These are phyloP conservation scores for Epichloe brachyelytri DNA, from an alignment of 2,329 filamentous ascomycete genomes.

Conservation along the genomic window DNA sequence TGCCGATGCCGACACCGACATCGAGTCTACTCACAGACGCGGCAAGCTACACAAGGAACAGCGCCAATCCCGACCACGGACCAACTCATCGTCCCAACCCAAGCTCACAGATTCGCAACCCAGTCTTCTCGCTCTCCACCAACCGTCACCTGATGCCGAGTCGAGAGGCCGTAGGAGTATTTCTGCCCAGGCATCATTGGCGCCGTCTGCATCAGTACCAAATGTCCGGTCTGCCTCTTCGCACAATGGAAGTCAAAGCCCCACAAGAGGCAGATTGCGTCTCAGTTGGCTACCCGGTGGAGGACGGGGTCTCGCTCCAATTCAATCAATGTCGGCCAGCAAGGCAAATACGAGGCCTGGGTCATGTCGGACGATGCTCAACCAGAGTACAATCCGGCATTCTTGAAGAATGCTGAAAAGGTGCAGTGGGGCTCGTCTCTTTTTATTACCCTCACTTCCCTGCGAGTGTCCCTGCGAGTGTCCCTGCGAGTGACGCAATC, in stretches of 20 bases:
- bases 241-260: constrained; percentile 28
- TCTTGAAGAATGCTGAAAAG: constrained; percentile 42
- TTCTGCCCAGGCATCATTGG: constrained; percentile 30
- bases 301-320: constrained; percentile 36
- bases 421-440: constrained; percentile 18
- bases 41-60: constrained; percentile 21
- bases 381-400: constrained; percentile 42
- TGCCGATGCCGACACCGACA: not conserved
- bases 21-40: constrained; percentile 10
- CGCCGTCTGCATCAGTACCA: constrained; percentile 8
- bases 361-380: constrained; percentile 38
- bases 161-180: constrained; percentile 30
- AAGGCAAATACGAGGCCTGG: constrained; percentile 32
- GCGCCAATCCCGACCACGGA: constrained; percentile 15
- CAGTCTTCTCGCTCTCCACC: constrained; percentile 13
- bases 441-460: no score
- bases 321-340: constrained; percentile 23
- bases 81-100: constrained; percentile 20
- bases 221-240: constrained; percentile 15
- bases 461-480: no score
- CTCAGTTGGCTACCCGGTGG: constrained; percentile 41
- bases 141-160: constrained; percentile 23
- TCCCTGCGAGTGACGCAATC: no score
- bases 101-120: constrained; percentile 11
- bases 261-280: constrained; percentile 31